These are phyloP conservation scores for Takashimella tepidaria DNA, from an alignment of 1,284 basidiomycete genomes.

Conservation along the genomic window DNA sequence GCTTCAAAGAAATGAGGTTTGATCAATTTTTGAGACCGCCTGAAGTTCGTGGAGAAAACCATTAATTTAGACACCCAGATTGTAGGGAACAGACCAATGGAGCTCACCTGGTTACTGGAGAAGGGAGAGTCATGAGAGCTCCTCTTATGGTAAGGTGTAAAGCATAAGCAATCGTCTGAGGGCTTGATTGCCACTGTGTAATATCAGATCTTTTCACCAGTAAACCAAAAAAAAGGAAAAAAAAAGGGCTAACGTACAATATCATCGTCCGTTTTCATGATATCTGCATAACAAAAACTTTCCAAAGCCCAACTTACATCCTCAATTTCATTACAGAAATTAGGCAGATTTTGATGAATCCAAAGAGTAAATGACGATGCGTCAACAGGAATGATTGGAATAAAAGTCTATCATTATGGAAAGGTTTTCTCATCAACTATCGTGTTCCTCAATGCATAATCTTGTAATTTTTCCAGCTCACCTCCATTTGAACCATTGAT, in stretches of 20 bases:
- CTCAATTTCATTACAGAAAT: slow-evolving; percentile 74
- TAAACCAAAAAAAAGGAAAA: too few relatives aligned
- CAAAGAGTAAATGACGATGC: slow-evolving; percentile 82
- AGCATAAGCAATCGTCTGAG: slow-evolving; percentile 69
- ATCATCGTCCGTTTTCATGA: slow-evolving; percentile 62
- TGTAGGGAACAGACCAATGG: background rate
- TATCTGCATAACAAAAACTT: slow-evolving; percentile 73
- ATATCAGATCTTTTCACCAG: slow-evolving; percentile 12
- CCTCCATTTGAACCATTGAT: slow-evolving; percentile 77
- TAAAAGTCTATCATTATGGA: slow-evolving; percentile 38
- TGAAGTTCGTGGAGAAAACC: slow-evolving; percentile 5
- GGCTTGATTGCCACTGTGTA: slow-evolving; percentile 57
- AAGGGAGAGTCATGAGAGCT: slow-evolving; percentile 74
- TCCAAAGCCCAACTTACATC: slow-evolving; percentile 69
- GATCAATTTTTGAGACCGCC: slow-evolving; percentile 62
- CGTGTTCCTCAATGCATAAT: too few relatives aligned
- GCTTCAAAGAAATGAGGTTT: slow-evolving; percentile 53
- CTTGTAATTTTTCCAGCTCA: slow-evolving; percentile 51
- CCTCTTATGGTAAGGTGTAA: slow-evolving; percentile 76
- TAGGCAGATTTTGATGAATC: slow-evolving; percentile 85
- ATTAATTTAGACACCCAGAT: background rate
- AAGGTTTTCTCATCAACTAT: too few relatives aligned
- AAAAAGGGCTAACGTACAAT: slow-evolving; percentile 59
- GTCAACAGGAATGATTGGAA: slow-evolving; percentile 84
- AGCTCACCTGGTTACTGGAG: slow-evolving; percentile 66